Evolutionary conservation across 75 land plant genomes (phyloP), one percentile per base, ranked within the genome.

Genomic region (Picea sitchensis): DNA sequence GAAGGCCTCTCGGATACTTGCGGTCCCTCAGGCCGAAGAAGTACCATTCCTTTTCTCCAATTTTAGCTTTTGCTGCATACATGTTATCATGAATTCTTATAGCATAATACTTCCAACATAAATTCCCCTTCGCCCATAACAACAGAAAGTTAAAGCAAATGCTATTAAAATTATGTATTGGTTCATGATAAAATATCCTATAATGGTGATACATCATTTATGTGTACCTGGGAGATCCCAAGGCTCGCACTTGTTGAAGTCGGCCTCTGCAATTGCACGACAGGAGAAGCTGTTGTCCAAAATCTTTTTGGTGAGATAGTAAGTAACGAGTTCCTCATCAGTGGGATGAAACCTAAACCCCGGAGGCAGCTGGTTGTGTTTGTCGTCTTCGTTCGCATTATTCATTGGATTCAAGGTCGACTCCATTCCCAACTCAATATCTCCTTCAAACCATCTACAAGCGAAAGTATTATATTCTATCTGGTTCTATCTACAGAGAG

Each of bases 181-280:
- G 44, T 0, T 41, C 44, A 2, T 36, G 38, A 36, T 36, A 36
- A 36, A 36, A 36, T 36, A 36, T 36, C 38, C 38, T 2, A 2
- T 36, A 36, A 2, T 1, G 2, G 38, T 1, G 1, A 36, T 2
- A 36, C 26, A 36, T 36, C 38, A 36, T 2, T 1, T 15, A 12
- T 0, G 30, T 58, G 14, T 77, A 89, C 91, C 84, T 75, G 86
- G 86, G 11, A 89, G 84, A 73, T 89, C 86, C 90, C 91, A 89
- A 34, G 89, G 91, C 68, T 89, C 91, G 77, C 80, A 89, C 51
- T 89, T 89, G 67, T 87, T 89, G 68, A 89, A 90, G 76, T 89
- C 89, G 18, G 84, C 86, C 18, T 89, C 89, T 23, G 90, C 80
- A 59, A 89, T 82, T 23, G 90, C 91, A 18, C 83, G 80, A 17